phyloP scores from a whole-genome alignment of 495 filamentous ascomycete genomes.

The Hypoxylon cercidicola region DNA sequence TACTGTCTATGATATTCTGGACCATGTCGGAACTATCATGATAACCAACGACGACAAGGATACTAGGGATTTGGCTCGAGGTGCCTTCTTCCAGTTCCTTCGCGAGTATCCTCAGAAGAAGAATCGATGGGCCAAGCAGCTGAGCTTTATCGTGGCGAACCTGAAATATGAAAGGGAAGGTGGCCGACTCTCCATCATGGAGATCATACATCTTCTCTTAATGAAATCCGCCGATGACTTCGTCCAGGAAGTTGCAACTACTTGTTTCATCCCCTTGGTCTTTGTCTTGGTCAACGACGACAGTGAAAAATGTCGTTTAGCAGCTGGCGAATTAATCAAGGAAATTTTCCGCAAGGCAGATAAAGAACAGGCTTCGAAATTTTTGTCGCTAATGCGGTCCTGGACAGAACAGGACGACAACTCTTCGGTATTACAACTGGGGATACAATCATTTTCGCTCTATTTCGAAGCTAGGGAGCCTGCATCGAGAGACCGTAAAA shows the following conservation, averaged over 20 bases:
- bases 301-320: slow-evolving; percentile 82
- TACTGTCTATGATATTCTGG: slow-evolving; percentile 88
- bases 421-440: slow-evolving; percentile 71
- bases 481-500: slow-evolving; percentile 66
- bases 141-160: slow-evolving; percentile 88
- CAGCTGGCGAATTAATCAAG: slow-evolving; percentile 82
- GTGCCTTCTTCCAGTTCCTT: slow-evolving; percentile 92
- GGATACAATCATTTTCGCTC: slow-evolving; percentile 81
- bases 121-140: slow-evolving; percentile 85
- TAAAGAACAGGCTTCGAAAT: slow-evolving; percentile 72
- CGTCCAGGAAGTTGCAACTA: slow-evolving; percentile 80
- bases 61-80: slow-evolving; percentile 85
- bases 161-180: slow-evolving; percentile 88
- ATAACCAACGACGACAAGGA: slow-evolving; percentile 91
- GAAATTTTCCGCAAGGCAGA: slow-evolving; percentile 83
- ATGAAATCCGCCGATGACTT: slow-evolving; percentile 83
- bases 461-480: slow-evolving; percentile 77
- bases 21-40: slow-evolving; percentile 91
- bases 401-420: slow-evolving; percentile 82
- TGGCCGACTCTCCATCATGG: slow-evolving; percentile 90
- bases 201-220: slow-evolving; percentile 83
- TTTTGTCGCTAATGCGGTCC: slow-evolving; percentile 72
- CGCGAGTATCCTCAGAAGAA: slow-evolving; percentile 94
- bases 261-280: slow-evolving; percentile 86
- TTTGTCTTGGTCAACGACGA: slow-evolving; percentile 90